phyloP scores from a whole-genome alignment of 768 basidiomycete genomes.

The Leccinum incarnatum region DNA sequence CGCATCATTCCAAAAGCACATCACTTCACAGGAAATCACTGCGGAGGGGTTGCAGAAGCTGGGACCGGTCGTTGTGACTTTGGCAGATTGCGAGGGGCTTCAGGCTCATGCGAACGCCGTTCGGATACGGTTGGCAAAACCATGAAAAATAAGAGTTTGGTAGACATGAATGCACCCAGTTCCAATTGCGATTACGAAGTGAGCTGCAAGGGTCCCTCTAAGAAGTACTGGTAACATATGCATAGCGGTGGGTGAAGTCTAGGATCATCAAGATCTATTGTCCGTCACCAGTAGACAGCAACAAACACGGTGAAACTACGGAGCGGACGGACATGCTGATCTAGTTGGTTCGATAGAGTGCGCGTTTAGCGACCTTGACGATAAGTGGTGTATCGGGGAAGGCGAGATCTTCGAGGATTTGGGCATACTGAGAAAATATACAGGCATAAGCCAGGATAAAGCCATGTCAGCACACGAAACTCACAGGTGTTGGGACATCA shows the following conservation, averaged over 20 bases:
- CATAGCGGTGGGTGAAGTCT: constrained; percentile 15
- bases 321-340: constrained; percentile 41
- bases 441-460: constrained; percentile 11
- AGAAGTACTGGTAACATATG: constrained; percentile 12
- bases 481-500: constrained; percentile 92
- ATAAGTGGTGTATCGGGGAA: constrained; percentile 94
- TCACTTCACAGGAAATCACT: constrained; percentile 94
- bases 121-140: constrained; percentile 61
- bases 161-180: neutral
- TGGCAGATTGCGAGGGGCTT: constrained; percentile 94
- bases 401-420: constrained; percentile 81
- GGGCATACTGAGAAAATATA: constrained; percentile 68
- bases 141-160: constrained; percentile 2
- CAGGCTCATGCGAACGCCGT: constrained; percentile 97
- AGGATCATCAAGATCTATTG: constrained; percentile 18
- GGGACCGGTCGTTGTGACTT: constrained; percentile 83
- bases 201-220: constrained; percentile 9
- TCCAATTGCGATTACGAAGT: neutral
- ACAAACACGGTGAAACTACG: constrained; percentile 12
- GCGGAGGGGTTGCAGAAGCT: constrained; percentile 68
- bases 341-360: constrained; percentile 88
- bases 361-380: constrained; percentile 92
- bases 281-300: constrained; percentile 11
- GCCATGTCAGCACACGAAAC: constrained; percentile 29
- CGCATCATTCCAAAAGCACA: constrained; percentile 96